These are phyloP conservation scores for Xerocomus minutiporus DNA, from an alignment of 1,284 basidiomycete genomes.

Conservation along the genomic window DNA sequence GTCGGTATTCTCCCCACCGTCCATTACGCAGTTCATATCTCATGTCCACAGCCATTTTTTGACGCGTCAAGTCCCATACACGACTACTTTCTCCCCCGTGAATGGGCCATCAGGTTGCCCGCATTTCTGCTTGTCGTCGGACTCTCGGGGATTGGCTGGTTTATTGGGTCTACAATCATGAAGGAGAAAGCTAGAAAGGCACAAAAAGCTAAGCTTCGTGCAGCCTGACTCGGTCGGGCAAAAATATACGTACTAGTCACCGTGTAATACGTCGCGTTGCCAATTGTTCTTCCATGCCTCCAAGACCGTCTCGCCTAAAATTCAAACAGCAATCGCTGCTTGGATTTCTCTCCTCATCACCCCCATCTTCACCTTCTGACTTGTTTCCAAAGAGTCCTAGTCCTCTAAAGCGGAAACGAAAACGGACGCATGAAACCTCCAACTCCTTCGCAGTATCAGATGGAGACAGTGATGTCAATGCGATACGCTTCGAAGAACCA, in stretches of 20 bases:
- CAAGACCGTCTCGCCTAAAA: conserved; percentile 14
- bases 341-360: conserved; percentile 26
- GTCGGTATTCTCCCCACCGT: conserved; percentile 43
- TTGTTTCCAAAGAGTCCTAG: conserved; percentile 7
- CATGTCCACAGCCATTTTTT: conserved; percentile 72
- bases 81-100: conserved; percentile 74
- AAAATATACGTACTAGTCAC: background rate
- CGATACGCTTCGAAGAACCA: conserved; percentile 49
- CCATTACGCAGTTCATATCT: conserved; percentile 2
- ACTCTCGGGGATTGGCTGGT: conserved; percentile 69
- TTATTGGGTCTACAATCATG: conserved; percentile 72
- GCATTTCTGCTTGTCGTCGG: conserved; percentile 79
- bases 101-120: conserved; percentile 88
- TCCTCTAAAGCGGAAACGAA: conserved; percentile 19
- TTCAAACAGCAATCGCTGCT: conserved; percentile 34
- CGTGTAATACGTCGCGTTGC: background rate
- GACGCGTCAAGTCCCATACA: conserved; percentile 70
- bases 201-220: conserved; percentile 51
- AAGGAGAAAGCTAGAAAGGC: conserved; percentile 69
- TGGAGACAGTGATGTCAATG: conserved; percentile 43
- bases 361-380: conserved; percentile 21
- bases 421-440: conserved; percentile 7
- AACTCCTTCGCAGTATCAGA: conserved; percentile 17
- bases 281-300: conserved; percentile 13
- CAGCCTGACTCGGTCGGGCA: conserved; percentile 37